Percentiles rank a stretch among this genome's conserved stretches.
Conservation (phyloP, 1,139 yeast species). For the Kurtzmaniella quercitrusa region DNA sequence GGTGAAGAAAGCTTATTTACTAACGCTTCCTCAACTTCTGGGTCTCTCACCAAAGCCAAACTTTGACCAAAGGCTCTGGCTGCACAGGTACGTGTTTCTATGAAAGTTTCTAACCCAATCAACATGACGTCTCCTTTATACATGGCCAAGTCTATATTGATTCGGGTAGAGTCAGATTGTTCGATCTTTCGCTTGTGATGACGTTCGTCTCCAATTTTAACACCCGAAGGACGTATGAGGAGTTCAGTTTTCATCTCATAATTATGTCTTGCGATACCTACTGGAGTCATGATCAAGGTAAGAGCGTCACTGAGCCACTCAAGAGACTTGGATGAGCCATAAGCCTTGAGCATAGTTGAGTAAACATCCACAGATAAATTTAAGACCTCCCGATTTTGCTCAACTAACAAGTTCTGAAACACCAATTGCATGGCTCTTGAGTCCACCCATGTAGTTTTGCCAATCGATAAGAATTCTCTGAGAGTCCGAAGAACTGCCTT, state of each 20-base stretch:
- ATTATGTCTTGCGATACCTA: conserved; percentile 87
- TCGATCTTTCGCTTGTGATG: conserved; percentile 34
- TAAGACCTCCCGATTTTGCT: conserved; percentile 76
- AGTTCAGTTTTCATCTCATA: conserved; percentile 76
- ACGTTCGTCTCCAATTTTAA: conserved; percentile 38
- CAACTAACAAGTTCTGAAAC: conserved; percentile 84
- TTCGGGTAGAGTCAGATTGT: conserved; percentile 44
- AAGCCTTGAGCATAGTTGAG: conserved; percentile 40
- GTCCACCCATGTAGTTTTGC: conserved; percentile 77
- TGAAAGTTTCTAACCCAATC: conserved; percentile 70
- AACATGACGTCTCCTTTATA: conserved; percentile 87
- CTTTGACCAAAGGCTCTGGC: conserved; percentile 75
- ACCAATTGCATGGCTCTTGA: conserved; percentile 68
- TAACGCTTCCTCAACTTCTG: conserved; percentile 30
- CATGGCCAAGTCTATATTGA: conserved; percentile 92
- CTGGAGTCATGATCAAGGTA: conserved; percentile 81
- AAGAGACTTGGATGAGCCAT: conserved; percentile 26
- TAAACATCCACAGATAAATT: conserved; percentile 64
- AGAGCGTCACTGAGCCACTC: conserved; percentile 39
- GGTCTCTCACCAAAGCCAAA: conserved; percentile 50
- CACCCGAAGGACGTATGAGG: conserved; percentile 80
- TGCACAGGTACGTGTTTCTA: conserved; percentile 73
- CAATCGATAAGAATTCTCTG: conserved; percentile 67
- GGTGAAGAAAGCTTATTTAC: conserved; percentile 46
- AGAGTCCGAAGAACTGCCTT: conserved; percentile 83